Evolutionary conservation across 208 protist species (phyloP), one percentile per base, ranked within the genome.

Genomic region (Novymonas esmeraldas): DNA sequence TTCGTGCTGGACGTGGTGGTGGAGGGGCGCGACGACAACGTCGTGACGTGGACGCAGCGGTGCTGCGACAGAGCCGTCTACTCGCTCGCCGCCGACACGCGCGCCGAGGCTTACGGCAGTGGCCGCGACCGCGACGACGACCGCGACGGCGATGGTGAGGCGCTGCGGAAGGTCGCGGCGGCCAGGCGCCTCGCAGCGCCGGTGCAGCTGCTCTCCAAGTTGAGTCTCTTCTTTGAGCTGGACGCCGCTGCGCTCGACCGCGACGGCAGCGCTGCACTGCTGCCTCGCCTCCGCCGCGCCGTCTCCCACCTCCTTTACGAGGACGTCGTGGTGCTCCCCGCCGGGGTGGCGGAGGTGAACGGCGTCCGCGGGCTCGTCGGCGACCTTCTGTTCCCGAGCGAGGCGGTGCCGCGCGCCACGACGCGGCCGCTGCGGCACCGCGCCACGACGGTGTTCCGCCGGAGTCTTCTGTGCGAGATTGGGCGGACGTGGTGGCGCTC

Each of bases 351-450:
- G 0, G 60, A 64, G 28, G 70, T 92, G 22, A 85, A 84, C 55
- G 82, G 78, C 0, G 52, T 79, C 20, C 76, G 72, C 0, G 82
- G 79, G 7, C 76, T 85, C 39, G 29, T 89, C 6, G 82, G 86
- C 34, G 82, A 92, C 58, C 38, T 92, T 5, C 16, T 81, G 22
- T 67, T 84, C 20, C 70, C 60, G 7, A 38, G 9, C 24, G 52
- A 56, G 24, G 31, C 57, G 20, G 45, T 54, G 28, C 67, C 57
- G 24, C 67, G 58, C 1, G 13, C 18, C 16, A 54, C 33, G n/a
- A 18, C 6, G 6, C 14, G n/a, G 6, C 4, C 20, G 33, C 26
- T 52, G 36, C n/a, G 14, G n/a, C 5, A 4, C 0, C 36, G 36
- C 16, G 16, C 48, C 7, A 41, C 44, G 1, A 34, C 41, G 36